Base-by-base conservation (phyloP, 768 basidiomycete species). In the Lactifluus subvellereus region DNA sequence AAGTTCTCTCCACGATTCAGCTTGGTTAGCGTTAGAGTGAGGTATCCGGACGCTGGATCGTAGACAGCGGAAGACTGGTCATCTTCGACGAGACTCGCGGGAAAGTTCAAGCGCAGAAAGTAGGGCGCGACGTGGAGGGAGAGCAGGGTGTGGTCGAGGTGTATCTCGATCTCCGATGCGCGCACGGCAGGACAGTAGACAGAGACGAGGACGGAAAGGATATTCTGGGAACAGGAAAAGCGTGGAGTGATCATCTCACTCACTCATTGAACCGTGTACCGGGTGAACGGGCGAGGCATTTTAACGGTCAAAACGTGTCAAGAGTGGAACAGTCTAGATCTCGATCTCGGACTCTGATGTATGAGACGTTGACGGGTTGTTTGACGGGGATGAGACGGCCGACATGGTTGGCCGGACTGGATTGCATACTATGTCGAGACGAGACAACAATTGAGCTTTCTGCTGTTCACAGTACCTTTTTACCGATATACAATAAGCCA, bases 101-200 rank as follows among this genome's bases (percentile, higher is more conserved):
- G 81, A 72, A 94, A 91, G 69, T 85, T 84, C 65, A 94, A 79
- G 1, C 90, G 86, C 57, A 94, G 79, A 69, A 88, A 94, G 71
- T 93, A 94, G 2, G 91, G 91, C 62, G 88, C 89, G 71, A 92
- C 82, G 69, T 93, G 85, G 45, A 91, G 75, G 20, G 84, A 85
- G 71, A 93, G 79, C 53, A 87, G 73, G 32, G 82, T 82, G 57
- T 83, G 83, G 69, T 90, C 87, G 60, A 91, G 83, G 66, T 87
- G 79, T 54, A 91, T 86, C 72, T 93, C 91, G 37, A 86, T 83
- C 66, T 93, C 91, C 47, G 86, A 82, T 11, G 91, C 73, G 61
- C 88, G 83, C 68, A 90, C 77, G 32, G 88, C 82, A 11, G 88
- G 88, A 67, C 88, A 88, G 71, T 89, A 87, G 22, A 87, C 75